Evolutionary conservation across 176 grass and related monocot genomes (phyloP), one percentile per base, ranked within the genome.

Genomic region (Carex littledalei): DNA sequence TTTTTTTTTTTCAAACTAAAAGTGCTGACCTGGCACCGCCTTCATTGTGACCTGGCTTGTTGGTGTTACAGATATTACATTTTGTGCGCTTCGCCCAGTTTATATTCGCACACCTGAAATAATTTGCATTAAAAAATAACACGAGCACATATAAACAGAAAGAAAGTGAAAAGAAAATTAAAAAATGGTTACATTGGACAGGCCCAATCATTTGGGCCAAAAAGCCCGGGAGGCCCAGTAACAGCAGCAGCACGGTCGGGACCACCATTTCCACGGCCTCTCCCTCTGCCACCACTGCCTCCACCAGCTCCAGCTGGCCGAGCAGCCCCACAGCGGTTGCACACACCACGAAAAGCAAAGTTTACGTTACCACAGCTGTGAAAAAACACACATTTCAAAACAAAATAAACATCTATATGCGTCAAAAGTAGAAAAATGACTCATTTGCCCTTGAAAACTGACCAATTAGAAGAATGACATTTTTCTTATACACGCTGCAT

Each of bases 41-140:
- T 86, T 98, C 95, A 86, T 86, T 98, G 56, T 90, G 89, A 66
- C 95, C 95, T 76, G 95, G 92, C 80, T 91, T 94, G 60, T 90
- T 93, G 60, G 92, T 98, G 89, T 98, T 98, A 71, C 95, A 98
- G 54, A 98, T 93, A 87, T 98, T 98, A 83, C 95, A 98, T 81
- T 98, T 98, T 13, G 50, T 90, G 37, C 95, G 95, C 79, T 98
- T 94, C 41, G 95, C 95, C 95, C 95, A 98, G 63, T 98, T 98
- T 79, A 98, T 94, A 59, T 98, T 98, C 21, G 88, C 95, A 78
- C 91, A 94, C 95, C 92, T 98, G 86, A 69, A 85, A 89, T 24
- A 78, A 41, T 86, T 76, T 37, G 8, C 3, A 37, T 56, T 17
- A 39, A 39, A 32, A 43, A 31, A 81, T 17, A 47, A 58, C 29